Percentiles rank a stretch among this genome's conserved stretches.
These are phyloP conservation scores for Coniochaeta sp. DNA, from an alignment of 2,329 filamentous ascomycete species.

Conservation along the genomic window DNA sequence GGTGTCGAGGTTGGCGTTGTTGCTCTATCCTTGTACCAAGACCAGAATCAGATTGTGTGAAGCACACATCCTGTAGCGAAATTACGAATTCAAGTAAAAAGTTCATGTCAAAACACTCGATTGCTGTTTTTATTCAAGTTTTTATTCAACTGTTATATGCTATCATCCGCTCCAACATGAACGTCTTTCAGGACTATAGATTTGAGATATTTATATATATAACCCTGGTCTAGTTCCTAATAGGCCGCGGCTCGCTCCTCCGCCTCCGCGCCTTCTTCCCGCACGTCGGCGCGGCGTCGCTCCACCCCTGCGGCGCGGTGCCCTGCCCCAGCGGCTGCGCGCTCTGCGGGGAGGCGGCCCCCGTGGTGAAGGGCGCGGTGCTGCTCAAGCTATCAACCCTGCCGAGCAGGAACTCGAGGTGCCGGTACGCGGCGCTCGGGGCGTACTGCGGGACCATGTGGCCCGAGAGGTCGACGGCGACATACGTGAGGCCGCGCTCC, in stretches of 20 bases:
- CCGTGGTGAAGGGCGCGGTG: constrained; percentile 28
- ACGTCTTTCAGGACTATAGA: no score
- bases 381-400: constrained; percentile 50
- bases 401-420: constrained; percentile 70
- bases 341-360: constrained; percentile 16
- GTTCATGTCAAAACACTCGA: not conserved
- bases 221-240: not conserved
- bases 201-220: not conserved
- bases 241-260: not conserved
- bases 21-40: not conserved
- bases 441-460: constrained; percentile 66
- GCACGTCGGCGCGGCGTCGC: not conserved
- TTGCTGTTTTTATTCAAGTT: not conserved
- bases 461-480: constrained; percentile 55
- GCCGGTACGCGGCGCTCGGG: constrained; percentile 60
- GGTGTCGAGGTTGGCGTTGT: not conserved
- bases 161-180: not conserved
- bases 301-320: constrained; percentile 20
- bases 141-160: not conserved
- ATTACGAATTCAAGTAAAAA: not conserved
- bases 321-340: constrained; percentile 16
- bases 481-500: constrained; percentile 70
- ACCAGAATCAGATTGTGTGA: not conserved
- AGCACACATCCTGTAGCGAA: not conserved
- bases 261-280: not conserved